Evolutionary conservation across 495 filamentous ascomycete species (phyloP), one percentile per base, ranked within the genome.

Genomic region (Penicillium atrosanguineum): DNA sequence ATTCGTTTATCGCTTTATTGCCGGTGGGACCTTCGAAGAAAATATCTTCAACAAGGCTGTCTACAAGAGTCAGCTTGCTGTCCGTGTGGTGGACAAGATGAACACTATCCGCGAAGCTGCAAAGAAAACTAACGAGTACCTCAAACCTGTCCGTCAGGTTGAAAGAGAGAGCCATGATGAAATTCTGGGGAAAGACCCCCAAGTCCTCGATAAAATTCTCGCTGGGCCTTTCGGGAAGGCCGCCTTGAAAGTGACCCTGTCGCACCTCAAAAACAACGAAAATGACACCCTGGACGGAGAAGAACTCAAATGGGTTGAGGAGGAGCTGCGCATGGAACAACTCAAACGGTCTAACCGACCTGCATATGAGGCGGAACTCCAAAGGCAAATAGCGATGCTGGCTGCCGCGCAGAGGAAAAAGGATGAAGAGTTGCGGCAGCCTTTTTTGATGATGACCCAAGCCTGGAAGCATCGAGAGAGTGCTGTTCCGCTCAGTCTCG

Each of bases 1-100:
- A 2, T 95, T 78, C 67, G 90, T 97, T 3, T 97, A 97, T 64
- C 87, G 88, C n/a, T 83, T 97, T 47, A 70, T 87, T 20, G 73
- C 83, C 14, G 89, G 83, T 5, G 92, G 91, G 2, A 95, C 91
- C 0, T 90, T 85, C 62, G 90, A 96, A 62, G 80, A 86, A 23
- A 74, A 75, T 1, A 70, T 92, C 18, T 81, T 87, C 50, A 89
- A 90, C 62, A 82, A 80, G 40, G 77, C 84, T 1, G 62, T 91
- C 16, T 95, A 87, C 78, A 97, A 97, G 63, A 83, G 74, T 18
- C 88, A 95, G 59, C 75, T 96, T 42, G 81, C 90, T 0, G 79
- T 78, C 19, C 81, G 89, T 14, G 88, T 95, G 5, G 86, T 97
- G 7, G 92, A 97, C 64, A 85, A 90, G 65, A 89, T 88, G 69